Evolutionary conservation across 2,329 filamentous ascomycete species (phyloP), one percentile per base, ranked within the genome.

Genomic region (Cladosporium colombiae): DNA sequence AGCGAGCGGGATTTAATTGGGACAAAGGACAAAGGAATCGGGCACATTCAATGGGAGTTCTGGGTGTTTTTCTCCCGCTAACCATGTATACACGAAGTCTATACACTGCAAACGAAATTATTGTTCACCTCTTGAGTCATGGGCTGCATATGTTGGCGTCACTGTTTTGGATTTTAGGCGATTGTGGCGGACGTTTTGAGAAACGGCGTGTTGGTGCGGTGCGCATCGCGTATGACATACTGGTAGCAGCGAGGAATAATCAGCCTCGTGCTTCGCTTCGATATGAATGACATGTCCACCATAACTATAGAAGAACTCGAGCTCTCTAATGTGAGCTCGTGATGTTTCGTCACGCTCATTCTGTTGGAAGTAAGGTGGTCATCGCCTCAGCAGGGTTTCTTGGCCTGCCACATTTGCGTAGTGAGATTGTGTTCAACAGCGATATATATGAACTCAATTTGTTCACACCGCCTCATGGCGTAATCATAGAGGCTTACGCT

Each of bases 101-200:
- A 59, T 59, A 59, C 37, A 37, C 35, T 59, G 18, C 56, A 59
- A 25, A 59, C 56, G 56, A 59, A 59, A n/a, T 46, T 31, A 59
- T 40, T 57, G 33, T 40, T 6, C 33, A 35, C n/a, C n/a, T 8
- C 40, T 46, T 10, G 40, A 46, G 40, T 46, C 40, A 46, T 46
- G 40, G 40, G n/a, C 40, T 46, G 40, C 40, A 46, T 21, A n/a
- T 7, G n/a, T 46, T 46, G 40, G 40, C 40, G 40, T 46, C 40
- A 46, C n/a, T 46, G 40, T 3, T 21, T 46, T 46, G 40, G 10
- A 11, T 46, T n/a, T 46, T 21, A n/a, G n/a, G n/a, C 40, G 40
- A 46, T 46, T 46, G 40, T 46, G 40, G 40, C 40, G n/a, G 40
- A 46, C 40, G n/a, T 46, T 46, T 46, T 21, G 14, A 44, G 37